phyloP scores from a whole-genome alignment of 2,329 filamentous ascomycete species.

The Colletotrichum spaethianum region DNA sequence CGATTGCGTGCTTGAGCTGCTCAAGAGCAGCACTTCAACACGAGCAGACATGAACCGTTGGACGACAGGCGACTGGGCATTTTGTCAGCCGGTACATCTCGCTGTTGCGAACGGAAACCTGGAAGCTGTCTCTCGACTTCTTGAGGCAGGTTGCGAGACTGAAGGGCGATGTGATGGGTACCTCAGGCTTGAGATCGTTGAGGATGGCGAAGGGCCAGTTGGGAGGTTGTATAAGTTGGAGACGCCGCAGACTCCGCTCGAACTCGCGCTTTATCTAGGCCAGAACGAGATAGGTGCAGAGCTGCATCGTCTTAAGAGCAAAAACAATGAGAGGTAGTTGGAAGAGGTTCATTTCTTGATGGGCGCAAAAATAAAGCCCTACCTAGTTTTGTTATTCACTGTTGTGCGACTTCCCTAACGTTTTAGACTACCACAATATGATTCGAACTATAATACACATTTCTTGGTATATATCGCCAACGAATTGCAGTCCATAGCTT shows the following conservation, averaged over 20 bases:
- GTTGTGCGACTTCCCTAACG: too few species aligned
- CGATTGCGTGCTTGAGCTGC: background rate
- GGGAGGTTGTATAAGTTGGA: background rate
- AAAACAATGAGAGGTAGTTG: background rate
- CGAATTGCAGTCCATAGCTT: too few species aligned
- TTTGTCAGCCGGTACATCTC: conserved; percentile 15
- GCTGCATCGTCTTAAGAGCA: background rate
- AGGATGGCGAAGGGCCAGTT: background rate
- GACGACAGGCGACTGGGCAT: background rate
- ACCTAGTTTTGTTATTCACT: too few species aligned
- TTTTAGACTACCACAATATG: too few species aligned
- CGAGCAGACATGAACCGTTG: background rate
- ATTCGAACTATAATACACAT: too few species aligned
- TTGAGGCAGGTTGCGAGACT: background rate
- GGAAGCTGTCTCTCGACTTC: background rate
- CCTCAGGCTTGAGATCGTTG: background rate
- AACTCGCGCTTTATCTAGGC: background rate
- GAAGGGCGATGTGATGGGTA: conserved; percentile 13
- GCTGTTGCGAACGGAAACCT: background rate
- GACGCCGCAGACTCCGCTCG: background rate
- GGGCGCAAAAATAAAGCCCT: too few species aligned
- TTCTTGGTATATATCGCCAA: too few species aligned
- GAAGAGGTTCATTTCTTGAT: too few species aligned
- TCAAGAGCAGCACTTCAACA: background rate
- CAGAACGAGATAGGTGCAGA: background rate